phyloP scores from a whole-genome alignment of 805 yeast species.

The Wickerhamomyces chambardii region DNA sequence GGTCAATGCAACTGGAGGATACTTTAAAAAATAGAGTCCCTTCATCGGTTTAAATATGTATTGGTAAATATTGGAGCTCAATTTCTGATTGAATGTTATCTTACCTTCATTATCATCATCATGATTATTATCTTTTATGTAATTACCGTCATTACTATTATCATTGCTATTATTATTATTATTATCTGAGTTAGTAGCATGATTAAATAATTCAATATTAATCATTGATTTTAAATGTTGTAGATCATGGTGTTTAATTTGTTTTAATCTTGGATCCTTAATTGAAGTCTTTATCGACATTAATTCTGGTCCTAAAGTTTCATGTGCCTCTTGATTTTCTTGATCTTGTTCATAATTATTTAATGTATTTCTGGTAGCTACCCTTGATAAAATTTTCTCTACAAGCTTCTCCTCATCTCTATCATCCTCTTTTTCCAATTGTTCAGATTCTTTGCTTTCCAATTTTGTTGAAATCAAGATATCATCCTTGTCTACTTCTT shows the following conservation, averaged over 20 bases:
- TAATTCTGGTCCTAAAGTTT: constrained; percentile 15
- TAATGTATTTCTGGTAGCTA: constrained; percentile 9
- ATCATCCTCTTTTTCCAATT: constrained; percentile 2
- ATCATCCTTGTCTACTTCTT: background rate
- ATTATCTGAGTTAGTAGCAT: no score
- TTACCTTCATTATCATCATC: constrained; percentile 5
- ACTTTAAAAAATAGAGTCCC: constrained; percentile 47
- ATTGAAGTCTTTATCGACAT: constrained; percentile 13
- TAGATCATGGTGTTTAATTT: constrained; percentile 15
- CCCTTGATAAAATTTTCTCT: constrained; percentile 7
- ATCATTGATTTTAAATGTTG: constrained; percentile 14
- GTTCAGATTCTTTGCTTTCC: background rate
- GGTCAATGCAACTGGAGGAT: constrained; percentile 69
- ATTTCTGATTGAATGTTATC: constrained; percentile 11
- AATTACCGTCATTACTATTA: no score
- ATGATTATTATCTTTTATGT: no score
- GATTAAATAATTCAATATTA: constrained; percentile 18
- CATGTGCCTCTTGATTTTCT: constrained; percentile 8
- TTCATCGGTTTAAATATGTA: constrained; percentile 51
- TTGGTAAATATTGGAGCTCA: constrained; percentile 29
- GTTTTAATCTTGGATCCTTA: constrained; percentile 10
- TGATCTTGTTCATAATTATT: constrained; percentile 11
- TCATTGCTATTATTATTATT: no score
- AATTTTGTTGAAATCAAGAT: no score
- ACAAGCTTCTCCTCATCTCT: background rate